Evolutionary conservation across 2,329 filamentous ascomycete genomes (phyloP).

Genomic region (Arthrocladium fulminans): DNA sequence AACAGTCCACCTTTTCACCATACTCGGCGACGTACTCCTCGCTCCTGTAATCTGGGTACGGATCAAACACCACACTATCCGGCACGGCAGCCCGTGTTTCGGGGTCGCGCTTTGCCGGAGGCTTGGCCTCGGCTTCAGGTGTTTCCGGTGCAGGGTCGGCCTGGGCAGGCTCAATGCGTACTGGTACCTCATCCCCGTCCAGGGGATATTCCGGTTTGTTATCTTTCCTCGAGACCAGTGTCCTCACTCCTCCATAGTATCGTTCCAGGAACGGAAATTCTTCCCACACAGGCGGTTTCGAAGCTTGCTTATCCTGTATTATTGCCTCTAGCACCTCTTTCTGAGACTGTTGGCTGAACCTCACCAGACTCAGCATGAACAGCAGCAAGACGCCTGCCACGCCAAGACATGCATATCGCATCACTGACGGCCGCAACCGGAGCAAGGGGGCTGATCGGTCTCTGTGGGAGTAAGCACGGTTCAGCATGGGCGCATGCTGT

Average conservation of each 20-base stretch:
- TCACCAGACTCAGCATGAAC: slow-evolving; percentile 67
- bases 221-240: slow-evolving; percentile 54
- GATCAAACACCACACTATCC: slow-evolving; percentile 51
- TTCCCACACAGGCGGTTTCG: slow-evolving; percentile 64
- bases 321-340: slow-evolving; percentile 49
- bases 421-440: slow-evolving; percentile 60
- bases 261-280: slow-evolving; percentile 74
- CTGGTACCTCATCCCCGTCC: slow-evolving; percentile 48
- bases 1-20: slow-evolving; percentile 64
- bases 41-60: slow-evolving; percentile 58
- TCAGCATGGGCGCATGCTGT: slow-evolving; percentile 29
- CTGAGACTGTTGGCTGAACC: slow-evolving; percentile 64
- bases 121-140: slow-evolving; percentile 4
- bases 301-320: slow-evolving; percentile 18
- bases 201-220: slow-evolving; percentile 76
- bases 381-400: slow-evolving; percentile 61
- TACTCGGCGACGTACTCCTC: slow-evolving; percentile 48
- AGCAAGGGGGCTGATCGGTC: slow-evolving; percentile 41
- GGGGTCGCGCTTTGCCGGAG: slow-evolving; percentile 24
- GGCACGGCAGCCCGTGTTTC: slow-evolving; percentile 21
- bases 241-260: slow-evolving; percentile 82
- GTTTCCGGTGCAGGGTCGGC: slow-evolving; percentile 25
- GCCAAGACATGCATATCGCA: slow-evolving; percentile 67
- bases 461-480: slow-evolving; percentile 26
- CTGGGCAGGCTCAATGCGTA: slow-evolving; percentile 33